A percentile compares a stretch with the other conserved stretches of the same genome.
phyloP scores from a whole-genome alignment of 2,329 filamentous ascomycete genomes.

The Calonectria hawksworthii region DNA sequence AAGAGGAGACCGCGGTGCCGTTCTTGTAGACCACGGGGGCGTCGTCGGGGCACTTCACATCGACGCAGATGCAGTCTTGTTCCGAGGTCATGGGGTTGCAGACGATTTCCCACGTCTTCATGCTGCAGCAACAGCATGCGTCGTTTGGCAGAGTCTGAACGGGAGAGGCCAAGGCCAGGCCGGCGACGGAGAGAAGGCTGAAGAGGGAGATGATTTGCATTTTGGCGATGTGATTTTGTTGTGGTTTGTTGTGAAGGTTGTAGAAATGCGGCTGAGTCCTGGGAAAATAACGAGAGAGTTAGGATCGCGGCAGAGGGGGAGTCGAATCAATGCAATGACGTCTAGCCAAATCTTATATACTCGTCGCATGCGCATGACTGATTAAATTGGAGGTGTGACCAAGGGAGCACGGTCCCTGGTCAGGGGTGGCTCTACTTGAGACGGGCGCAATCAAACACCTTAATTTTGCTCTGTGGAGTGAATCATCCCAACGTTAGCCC shows the following conservation, averaged over 20 bases:
- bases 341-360: constrained; percentile 5
- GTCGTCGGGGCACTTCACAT: not conserved
- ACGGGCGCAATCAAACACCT: constrained; percentile 8
- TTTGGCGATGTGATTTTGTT: not conserved
- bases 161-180: not conserved
- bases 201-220: not conserved
- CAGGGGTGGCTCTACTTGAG: constrained; percentile 4
- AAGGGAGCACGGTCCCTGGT: not conserved
- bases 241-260: not conserved
- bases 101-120: constrained; percentile 1
- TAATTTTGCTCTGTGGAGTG: not conserved
- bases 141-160: not conserved
- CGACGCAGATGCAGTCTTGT: constrained; percentile 1
- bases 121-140: constrained; percentile 3
- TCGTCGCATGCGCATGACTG: not conserved
- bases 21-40: not conserved
- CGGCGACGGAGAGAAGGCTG: not conserved
- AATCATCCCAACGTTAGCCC: not conserved
- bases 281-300: not conserved
- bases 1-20: not conserved
- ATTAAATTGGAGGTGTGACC: constrained; percentile 2
- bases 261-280: not conserved
- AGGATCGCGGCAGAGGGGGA: not conserved
- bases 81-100: not conserved
- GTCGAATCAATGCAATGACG: not conserved